Percentiles rank a stretch among this genome's conserved stretches.
phyloP scores from a whole-genome alignment of 192 early-diverging fungal genomes.

The Kappamyces sp. region DNA sequence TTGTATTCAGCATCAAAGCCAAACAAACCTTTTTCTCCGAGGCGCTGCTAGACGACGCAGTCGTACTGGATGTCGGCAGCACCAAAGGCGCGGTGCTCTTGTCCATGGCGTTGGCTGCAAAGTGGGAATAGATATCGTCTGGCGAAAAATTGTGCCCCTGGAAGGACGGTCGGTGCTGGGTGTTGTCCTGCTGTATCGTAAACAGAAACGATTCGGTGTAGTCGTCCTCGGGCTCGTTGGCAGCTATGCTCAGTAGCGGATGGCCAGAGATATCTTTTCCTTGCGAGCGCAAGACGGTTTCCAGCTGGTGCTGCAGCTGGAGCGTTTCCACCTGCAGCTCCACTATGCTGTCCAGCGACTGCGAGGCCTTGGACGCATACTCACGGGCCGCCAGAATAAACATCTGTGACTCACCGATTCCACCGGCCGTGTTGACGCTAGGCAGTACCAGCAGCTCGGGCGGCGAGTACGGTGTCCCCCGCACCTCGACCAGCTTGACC shows the following conservation, averaged over 20 bases:
- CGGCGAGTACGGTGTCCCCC: constrained; percentile 24
- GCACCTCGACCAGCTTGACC: constrained; percentile 27
- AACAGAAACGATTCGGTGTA: no score
- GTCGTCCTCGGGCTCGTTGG: no score
- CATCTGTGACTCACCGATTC: background rate
- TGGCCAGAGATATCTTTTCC: no score
- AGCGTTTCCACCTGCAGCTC: constrained; percentile 35
- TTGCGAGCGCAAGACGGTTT: constrained; percentile 9
- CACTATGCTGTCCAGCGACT: constrained; percentile 29
- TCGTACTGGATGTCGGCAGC: no score
- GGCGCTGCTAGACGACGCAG: no score
- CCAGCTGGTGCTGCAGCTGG: constrained; percentile 25
- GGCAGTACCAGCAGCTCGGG: constrained; percentile 7
- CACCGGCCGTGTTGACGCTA: background rate
- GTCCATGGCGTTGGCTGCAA: no score
- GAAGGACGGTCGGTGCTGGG: background rate
- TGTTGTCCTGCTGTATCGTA: no score
- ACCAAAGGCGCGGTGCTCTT: no score
- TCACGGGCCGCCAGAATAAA: constrained; percentile 23
- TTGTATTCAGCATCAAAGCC: background rate
- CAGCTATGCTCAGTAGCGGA: no score
- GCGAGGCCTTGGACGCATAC: constrained; percentile 27
- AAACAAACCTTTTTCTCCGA: no score
- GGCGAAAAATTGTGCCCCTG: background rate
- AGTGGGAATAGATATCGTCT: background rate